Conservation (phyloP, 768 basidiomycete genomes). For the Mycena belliarum region DNA sequence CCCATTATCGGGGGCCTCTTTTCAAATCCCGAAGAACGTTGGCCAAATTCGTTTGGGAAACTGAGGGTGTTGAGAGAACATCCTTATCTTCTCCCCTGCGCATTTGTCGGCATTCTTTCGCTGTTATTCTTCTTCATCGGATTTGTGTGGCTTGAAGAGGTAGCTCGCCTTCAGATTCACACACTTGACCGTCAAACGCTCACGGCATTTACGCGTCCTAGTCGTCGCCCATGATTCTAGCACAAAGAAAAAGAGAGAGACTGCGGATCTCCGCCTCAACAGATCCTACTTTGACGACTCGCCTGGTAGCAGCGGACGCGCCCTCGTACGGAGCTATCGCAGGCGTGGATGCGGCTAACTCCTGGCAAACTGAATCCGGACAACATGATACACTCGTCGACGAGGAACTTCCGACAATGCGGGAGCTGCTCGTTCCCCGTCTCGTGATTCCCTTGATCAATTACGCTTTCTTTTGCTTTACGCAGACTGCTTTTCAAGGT, state of each 20-base stretch:
- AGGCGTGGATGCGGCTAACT: background rate
- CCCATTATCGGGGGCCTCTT: conserved; percentile 28
- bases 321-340: conserved; percentile 13
- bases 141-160: conserved; percentile 30
- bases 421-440: conserved; percentile 20
- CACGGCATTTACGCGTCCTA: no score
- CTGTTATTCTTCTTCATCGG: conserved; percentile 24
- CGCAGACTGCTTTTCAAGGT: conserved; percentile 21
- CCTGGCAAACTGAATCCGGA: background rate
- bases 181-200: no score
- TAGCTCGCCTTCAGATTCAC: no score
- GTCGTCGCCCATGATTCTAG: conserved; percentile 22
- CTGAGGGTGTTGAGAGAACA: conserved; percentile 25
- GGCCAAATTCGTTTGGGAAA: conserved; percentile 26
- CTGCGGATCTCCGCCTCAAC: background rate
- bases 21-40: conserved; percentile 27
- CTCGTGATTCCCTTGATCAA: conserved; percentile 20
- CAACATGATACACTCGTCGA: background rate
- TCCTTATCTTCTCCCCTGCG: conserved; percentile 35
- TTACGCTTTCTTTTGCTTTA: conserved; percentile 25
- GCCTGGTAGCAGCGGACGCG: background rate
- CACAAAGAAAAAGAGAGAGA: conserved; percentile 2
- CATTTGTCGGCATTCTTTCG: conserved; percentile 23
- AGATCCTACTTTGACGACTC: conserved; percentile 11
- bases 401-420: conserved; percentile 12